A percentile compares a stretch with the other conserved stretches of the same genome.
Conservation (phyloP, 306 rosid species). For the Sphenostylis stenocarpa region DNA sequence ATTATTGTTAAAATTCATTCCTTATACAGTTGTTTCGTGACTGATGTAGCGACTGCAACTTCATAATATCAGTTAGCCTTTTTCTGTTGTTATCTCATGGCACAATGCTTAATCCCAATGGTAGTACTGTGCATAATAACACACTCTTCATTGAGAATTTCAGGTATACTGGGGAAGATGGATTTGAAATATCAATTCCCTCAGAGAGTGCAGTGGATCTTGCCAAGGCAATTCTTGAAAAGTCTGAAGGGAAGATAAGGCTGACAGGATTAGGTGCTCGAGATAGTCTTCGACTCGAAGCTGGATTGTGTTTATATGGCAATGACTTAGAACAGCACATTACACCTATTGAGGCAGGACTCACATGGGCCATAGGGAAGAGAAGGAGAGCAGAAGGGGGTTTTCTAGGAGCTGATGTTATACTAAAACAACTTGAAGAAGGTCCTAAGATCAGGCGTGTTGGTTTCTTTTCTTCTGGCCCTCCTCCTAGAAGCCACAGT, state of each 20-base stretch:
- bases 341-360: conserved; percentile 90
- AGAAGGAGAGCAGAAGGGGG: conserved; percentile 94
- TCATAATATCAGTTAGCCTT: not conserved
- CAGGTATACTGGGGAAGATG: conserved; percentile 95
- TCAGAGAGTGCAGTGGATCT: conserved; percentile 74
- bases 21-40: not conserved
- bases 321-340: conserved; percentile 82
- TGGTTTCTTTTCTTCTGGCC: conserved; percentile 82
- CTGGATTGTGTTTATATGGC: conserved; percentile 80
- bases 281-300: conserved; percentile 87
- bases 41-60: not conserved
- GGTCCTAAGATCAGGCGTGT: conserved; percentile 81
- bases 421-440: conserved; percentile 70
- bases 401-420: conserved; percentile 77
- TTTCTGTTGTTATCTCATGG: not conserved
- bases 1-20: not conserved
- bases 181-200: conserved; percentile 89
- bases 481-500: conserved; percentile 90
- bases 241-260: conserved; percentile 78
- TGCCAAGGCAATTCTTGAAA: conserved; percentile 82
- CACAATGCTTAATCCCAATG: not conserved
- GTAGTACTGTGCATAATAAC: not conserved
- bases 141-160: conserved; percentile 25
- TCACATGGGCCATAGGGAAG: conserved; percentile 91
- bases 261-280: conserved; percentile 86